A percentile compares a stretch with the other conserved stretches of the same genome.
phyloP scores from a whole-genome alignment of 257 asterid genomes.

The Penstemon barbatus region DNA sequence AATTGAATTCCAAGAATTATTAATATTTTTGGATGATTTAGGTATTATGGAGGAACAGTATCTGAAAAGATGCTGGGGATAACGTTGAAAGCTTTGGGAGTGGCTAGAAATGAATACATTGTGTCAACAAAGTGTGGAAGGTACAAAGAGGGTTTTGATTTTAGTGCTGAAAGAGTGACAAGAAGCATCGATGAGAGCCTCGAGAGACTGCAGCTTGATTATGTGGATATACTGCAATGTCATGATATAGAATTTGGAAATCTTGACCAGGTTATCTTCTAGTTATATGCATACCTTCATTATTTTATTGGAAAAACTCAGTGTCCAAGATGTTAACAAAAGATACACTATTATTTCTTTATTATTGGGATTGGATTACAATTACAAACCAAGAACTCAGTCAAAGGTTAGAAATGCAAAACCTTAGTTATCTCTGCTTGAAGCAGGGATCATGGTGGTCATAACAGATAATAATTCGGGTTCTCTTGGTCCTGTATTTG shows the following conservation, averaged over 20 bases:
- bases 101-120: constrained; percentile 76
- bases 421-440: too few relatives aligned
- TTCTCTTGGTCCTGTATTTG: too few relatives aligned
- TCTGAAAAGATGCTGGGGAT: constrained; percentile 84
- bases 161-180: constrained; percentile 93
- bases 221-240: constrained; percentile 86
- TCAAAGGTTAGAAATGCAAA: too few relatives aligned
- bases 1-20: too few relatives aligned
- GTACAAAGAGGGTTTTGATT: constrained; percentile 88
- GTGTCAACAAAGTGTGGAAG: constrained; percentile 97
- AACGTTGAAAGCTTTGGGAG: constrained; percentile 82
- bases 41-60: constrained; percentile 92
- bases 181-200: constrained; percentile 91
- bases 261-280: constrained; percentile 47
- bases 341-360: too few relatives aligned
- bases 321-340: too few relatives aligned
- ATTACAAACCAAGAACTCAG: too few relatives aligned
- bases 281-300: too few relatives aligned
- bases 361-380: too few relatives aligned
- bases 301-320: too few relatives aligned
- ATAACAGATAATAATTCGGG: too few relatives aligned
- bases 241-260: constrained; percentile 96
- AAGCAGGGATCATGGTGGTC: too few relatives aligned
- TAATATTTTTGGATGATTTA: constrained; percentile 13
- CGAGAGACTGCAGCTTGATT: constrained; percentile 95